Percentiles rank a stretch among this genome's conserved stretches.
Evolutionary conservation across 495 filamentous ascomycete genomes (phyloP).

Genomic region (Cercophora newfieldiana): DNA sequence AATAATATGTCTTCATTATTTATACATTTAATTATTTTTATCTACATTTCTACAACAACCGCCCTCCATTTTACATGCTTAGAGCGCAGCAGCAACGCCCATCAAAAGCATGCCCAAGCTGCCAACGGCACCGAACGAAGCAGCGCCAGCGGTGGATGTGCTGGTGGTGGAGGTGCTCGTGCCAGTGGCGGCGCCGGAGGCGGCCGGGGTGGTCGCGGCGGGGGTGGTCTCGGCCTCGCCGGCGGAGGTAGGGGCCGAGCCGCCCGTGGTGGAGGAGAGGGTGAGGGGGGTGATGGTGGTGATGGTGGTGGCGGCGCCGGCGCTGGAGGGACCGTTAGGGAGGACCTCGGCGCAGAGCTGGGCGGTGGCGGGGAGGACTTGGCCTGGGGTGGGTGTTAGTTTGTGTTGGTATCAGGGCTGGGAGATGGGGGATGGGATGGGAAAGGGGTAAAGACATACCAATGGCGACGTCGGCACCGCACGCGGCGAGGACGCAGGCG

Average conservation of each 20-base stretch:
- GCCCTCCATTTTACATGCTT: not conserved
- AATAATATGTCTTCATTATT: too few species aligned
- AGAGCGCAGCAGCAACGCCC: slow-evolving; percentile 6
- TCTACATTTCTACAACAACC: not conserved
- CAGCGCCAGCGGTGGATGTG: slow-evolving; percentile 6
- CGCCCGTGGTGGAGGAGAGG: slow-evolving; percentile 4
- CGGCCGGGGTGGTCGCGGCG: slow-evolving; percentile 11
- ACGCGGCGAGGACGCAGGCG: slow-evolving; percentile 37
- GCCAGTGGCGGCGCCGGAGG: not conserved
- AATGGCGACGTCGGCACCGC: slow-evolving; percentile 36
- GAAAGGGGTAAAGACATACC: slow-evolving; percentile 21
- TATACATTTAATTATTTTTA: not conserved
- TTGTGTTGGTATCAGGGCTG: not conserved
- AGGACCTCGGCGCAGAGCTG: slow-evolving; percentile 36
- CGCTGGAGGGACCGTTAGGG: slow-evolving; percentile 8
- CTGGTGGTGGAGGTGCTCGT: not conserved
- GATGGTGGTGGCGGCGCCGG: not conserved
- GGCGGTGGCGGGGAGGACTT: slow-evolving; percentile 42
- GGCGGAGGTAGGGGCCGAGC: not conserved
- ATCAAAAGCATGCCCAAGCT: not conserved
- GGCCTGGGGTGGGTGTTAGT: slow-evolving; percentile 19
- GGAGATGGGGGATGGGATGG: not conserved
- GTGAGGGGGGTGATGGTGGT: slow-evolving; percentile 12
- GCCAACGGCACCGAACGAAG: not conserved
- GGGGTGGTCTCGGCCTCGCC: not conserved